Evolutionary conservation across 2,329 filamentous ascomycete species (phyloP).

Genomic region (Zymoseptoria pseudotritici): DNA sequence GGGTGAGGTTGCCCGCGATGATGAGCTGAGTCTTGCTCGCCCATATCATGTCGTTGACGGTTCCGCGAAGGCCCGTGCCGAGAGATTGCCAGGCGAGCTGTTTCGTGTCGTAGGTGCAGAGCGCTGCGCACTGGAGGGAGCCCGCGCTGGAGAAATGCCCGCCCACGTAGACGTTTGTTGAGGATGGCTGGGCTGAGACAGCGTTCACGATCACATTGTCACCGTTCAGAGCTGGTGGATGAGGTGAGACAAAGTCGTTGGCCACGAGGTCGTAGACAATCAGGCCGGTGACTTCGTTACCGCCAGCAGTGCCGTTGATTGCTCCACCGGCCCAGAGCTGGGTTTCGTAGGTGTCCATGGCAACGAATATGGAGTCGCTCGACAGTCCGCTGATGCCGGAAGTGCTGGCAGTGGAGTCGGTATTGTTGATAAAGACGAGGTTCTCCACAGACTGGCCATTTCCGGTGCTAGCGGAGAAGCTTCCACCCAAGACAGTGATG

Average conservation of each 20-base stretch:
- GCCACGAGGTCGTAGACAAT: constrained; percentile 69
- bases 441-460: constrained; percentile 71
- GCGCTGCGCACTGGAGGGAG: constrained; percentile 68
- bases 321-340: constrained; percentile 76
- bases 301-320: constrained; percentile 62
- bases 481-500: constrained; percentile 79
- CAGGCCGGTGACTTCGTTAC: constrained; percentile 60
- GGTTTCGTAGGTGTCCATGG: constrained; percentile 60
- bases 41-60: constrained; percentile 69
- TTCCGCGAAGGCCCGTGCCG: constrained; percentile 63
- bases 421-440: constrained; percentile 71
- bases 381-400: constrained; percentile 60
- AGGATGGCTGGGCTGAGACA: constrained; percentile 64
- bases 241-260: constrained; percentile 54
- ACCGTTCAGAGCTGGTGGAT: constrained; percentile 70
- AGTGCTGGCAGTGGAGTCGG: constrained; percentile 42
- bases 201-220: constrained; percentile 64
- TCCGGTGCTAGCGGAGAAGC: constrained; percentile 64
- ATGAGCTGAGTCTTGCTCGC: constrained; percentile 62
- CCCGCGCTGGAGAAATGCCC: constrained; percentile 80
- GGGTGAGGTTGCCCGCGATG: constrained; percentile 66
- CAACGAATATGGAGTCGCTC: constrained; percentile 64
- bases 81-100: constrained; percentile 72
- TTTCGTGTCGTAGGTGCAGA: constrained; percentile 71
- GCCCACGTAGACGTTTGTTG: constrained; percentile 72